Base-by-base conservation (phyloP, 176 grass and related monocot species). In the Rhynchospora pubera region DNA sequence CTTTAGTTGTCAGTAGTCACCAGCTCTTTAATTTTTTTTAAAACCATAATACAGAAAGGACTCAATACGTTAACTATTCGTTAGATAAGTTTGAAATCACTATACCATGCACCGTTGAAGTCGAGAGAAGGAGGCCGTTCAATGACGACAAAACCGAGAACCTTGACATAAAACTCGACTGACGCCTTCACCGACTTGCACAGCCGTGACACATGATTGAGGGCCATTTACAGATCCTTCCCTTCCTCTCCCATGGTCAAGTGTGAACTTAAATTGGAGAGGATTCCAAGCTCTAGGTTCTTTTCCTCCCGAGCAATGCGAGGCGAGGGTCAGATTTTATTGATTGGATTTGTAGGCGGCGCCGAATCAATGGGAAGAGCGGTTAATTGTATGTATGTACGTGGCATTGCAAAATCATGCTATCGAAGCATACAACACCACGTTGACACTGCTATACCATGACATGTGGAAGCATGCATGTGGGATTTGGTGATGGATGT, bases 181-280 rank as follows among this genome's bases (percentile, higher is more conserved):
- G 84, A 90, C 39, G 57, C 88, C 9, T 91, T 80, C 59, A 91
- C 85, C 26, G 89, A 93, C 58, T 79, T 88, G 87, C 89, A 97
- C 57, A 93, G 81, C 52, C 91, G 84, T 2, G 93, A 93, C 81
- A 97, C 86, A 57, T 91, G 94, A 83, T 97, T 93, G 16, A 91
- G 94, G 44, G 89, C 84, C 87, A 90, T 91, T 70, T 32, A 68
- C 62, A 61, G 19, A 59, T 56, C 46, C 65, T 51, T 45, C 59
- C 45, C 9, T 84, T 88, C 83, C 18, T 88, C 88, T 45, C 91
- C 88, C 88, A 90, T 89, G 57, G 57, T 34, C 52, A 57, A 18
- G 9, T 9, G 24, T 57, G 1, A 51, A 5, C 18, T 46, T 4
- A 70, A 70, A 19, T 11, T 70, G 7, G 66, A 46, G 64, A 28